Conservation (phyloP, 257 asterid species). For the Nicotiana tabacum region DNA sequence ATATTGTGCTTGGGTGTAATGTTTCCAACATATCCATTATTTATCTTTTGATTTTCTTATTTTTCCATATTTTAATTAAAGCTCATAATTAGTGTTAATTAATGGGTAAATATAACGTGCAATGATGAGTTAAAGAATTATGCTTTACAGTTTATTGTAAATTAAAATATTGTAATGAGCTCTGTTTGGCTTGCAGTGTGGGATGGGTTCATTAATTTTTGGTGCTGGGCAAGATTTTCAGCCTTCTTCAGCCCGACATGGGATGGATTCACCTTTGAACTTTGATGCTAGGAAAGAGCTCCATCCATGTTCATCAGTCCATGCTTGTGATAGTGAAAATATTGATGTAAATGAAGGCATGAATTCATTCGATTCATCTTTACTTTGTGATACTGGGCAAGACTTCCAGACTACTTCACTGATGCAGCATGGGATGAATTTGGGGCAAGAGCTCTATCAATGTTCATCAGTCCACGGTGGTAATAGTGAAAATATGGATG, state of each 20-base stretch:
- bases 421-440: background rate
- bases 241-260: background rate
- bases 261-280: background rate
- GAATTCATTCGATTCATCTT: conserved; percentile 4
- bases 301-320: background rate
- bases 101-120: background rate
- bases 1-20: background rate
- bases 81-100: background rate
- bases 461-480: conserved; percentile 4
- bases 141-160: background rate
- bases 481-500: conserved; percentile 3
- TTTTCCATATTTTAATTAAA: background rate
- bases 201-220: background rate
- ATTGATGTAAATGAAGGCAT: background rate
- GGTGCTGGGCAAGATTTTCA: background rate
- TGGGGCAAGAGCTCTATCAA: background rate
- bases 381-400: background rate
- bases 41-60: background rate
- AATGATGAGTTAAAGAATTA: background rate
- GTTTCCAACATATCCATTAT: background rate
- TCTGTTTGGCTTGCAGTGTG: background rate
- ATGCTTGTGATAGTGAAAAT: conserved; percentile 5
- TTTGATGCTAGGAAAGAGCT: conserved; percentile 4
- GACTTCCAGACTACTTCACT: background rate
- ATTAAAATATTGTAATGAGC: background rate